Evolutionary conservation across 2,329 filamentous ascomycete genomes (phyloP).

Genomic region (Colletotrichum viniferum): DNA sequence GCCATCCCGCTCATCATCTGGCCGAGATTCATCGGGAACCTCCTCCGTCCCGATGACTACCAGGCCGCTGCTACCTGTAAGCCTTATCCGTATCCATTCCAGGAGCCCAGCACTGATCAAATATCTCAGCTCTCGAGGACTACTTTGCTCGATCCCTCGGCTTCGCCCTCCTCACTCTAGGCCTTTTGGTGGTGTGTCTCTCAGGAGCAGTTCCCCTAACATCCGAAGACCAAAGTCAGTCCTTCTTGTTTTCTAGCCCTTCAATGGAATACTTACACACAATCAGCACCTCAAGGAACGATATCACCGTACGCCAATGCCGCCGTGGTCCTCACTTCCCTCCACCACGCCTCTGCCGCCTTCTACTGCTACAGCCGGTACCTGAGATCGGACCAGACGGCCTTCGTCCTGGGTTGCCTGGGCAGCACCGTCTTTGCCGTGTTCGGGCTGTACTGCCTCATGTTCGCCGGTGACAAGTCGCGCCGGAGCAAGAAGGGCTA

Average conservation of each 20-base stretch:
- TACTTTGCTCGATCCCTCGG: constrained; percentile 78
- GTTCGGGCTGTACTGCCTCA: constrained; percentile 48
- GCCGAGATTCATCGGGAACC: constrained; percentile 50
- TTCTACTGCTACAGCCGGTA: constrained; percentile 74
- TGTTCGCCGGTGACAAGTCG: constrained; percentile 42
- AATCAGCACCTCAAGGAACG: constrained; percentile 32
- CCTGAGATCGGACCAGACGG: constrained; percentile 52
- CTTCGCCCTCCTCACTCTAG: constrained; percentile 68
- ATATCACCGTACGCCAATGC: constrained; percentile 69
- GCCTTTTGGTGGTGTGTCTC: constrained; percentile 67
- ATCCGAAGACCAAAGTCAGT: constrained; percentile 40
- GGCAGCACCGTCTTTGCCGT: constrained; percentile 62
- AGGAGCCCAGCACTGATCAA: neutral
- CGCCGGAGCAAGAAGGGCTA: constrained; percentile 39
- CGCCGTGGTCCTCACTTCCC: constrained; percentile 66
- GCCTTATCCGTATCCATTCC: neutral
- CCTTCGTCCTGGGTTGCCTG: constrained; percentile 64
- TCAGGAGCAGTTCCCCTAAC: constrained; percentile 73
- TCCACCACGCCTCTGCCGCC: constrained; percentile 67
- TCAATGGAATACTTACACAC: neutral
- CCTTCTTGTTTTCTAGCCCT: neutral
- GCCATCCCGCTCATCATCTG: constrained; percentile 51
- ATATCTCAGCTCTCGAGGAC: constrained; percentile 61
- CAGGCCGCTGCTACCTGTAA: constrained; percentile 31
- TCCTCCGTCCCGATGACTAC: constrained; percentile 40